Evolutionary conservation across 176 grass and related monocot species (phyloP), one percentile per base, ranked within the genome.

Genomic region (Zoysia pacifica): DNA sequence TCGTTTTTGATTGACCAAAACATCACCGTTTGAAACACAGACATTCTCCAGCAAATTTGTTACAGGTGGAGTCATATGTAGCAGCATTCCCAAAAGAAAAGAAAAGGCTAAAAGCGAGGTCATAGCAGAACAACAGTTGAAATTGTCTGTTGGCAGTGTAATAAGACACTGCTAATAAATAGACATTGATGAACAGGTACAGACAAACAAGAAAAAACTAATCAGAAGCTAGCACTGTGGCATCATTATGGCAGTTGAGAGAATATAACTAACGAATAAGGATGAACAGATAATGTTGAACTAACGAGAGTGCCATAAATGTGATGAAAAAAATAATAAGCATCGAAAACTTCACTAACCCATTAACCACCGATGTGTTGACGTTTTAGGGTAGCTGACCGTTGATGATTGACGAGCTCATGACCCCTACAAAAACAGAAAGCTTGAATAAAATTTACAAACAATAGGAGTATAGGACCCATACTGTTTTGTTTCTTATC

Each of bases 121-220:
- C 48, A 70, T 71, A 69, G 58, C 65, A 77, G 58, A 28, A 28
- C 37, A 84, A 62, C n/a, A 85, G 38, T 72, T 43, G 37, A 55
- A 45, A 76, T 35, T 65, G 47, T 38, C 39, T 46, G 67, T 46
- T 72, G 66, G 65, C n/a, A 77, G 11, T 69, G 13, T 43, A 28
- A 28, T 28, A 37, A 58, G 16, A 16, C 64, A 52, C 36, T 16
- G 44, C 70, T 67, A 56, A 39, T 70, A 65, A 71, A 70, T 37
- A 71, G 35, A 46, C 53, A 53, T 52, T 78, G 9, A 11, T 71
- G 56, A 72, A 78, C 37, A 71, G 39, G 48, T 62, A 28, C 19
- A 63, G 35, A 72, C 47, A 67, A 45, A 60, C 12, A 44, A 43
- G 43, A 65, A 73, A 65, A 73, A 65, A 28, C 53, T n/a, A 65